Percentiles rank a stretch among this genome's conserved stretches.
Evolutionary conservation across 495 filamentous ascomycete genomes (phyloP).

Genomic region (Lindgomyces ingoldianus): DNA sequence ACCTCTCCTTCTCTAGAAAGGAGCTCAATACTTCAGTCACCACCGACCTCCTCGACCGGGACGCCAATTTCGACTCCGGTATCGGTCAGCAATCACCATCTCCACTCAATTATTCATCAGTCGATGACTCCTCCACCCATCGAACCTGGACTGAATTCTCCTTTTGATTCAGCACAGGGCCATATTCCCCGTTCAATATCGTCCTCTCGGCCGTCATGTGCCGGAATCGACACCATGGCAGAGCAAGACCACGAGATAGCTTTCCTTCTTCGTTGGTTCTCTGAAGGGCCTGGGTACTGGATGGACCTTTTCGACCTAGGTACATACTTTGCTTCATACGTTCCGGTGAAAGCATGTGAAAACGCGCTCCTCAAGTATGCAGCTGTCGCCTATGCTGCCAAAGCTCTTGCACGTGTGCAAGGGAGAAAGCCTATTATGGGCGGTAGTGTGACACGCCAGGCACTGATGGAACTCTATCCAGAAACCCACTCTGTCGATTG

Average conservation of each 20-base stretch:
- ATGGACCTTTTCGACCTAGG: slow-evolving; percentile 66
- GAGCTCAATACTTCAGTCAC: slow-evolving; percentile 22
- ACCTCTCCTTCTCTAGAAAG: slow-evolving; percentile 33
- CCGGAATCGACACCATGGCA: slow-evolving; percentile 4
- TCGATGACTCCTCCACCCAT: slow-evolving; percentile 52
- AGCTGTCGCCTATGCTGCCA: slow-evolving; percentile 63
- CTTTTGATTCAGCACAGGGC: slow-evolving; percentile 36
- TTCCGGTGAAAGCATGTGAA: slow-evolving; percentile 58
- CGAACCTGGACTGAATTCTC: slow-evolving; percentile 49
- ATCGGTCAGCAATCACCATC: slow-evolving; percentile 52
- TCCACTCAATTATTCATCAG: slow-evolving; percentile 63
- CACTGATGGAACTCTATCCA: slow-evolving; percentile 56
- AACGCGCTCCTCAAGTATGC: slow-evolving; percentile 62
- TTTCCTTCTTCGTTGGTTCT: slow-evolving; percentile 64
- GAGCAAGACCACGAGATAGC: slow-evolving; percentile 56
- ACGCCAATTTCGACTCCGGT: slow-evolving; percentile 46
- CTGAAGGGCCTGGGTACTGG: slow-evolving; percentile 62
- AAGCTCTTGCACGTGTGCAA: slow-evolving; percentile 59
- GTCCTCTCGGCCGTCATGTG: background rate
- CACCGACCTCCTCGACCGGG: slow-evolving; percentile 42
- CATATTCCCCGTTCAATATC: slow-evolving; percentile 11
- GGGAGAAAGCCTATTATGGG: slow-evolving; percentile 54
- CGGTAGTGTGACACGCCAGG: slow-evolving; percentile 52
- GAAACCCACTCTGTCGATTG: slow-evolving; percentile 54
- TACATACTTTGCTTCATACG: slow-evolving; percentile 60